Conservation (phyloP, 2,329 filamentous ascomycete genomes). For the Penicillium sp. region DNA sequence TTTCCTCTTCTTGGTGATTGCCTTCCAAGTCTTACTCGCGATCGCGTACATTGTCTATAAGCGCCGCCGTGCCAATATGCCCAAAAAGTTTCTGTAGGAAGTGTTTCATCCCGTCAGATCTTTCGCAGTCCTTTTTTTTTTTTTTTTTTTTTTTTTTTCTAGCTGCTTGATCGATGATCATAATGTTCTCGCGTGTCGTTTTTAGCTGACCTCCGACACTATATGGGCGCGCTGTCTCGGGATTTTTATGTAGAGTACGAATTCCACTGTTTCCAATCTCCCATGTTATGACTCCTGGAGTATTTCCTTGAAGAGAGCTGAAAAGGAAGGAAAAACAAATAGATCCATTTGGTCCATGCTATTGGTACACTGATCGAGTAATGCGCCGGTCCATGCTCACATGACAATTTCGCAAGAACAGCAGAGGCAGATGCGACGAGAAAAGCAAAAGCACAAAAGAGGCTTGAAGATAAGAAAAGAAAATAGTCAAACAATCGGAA, state of each 20-base stretch:
- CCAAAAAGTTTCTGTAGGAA: slow-evolving; percentile 82
- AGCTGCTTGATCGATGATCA: too few relatives aligned
- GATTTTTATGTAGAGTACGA: slow-evolving; percentile 20
- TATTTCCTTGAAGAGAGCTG: too few relatives aligned
- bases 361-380: slow-evolving; percentile 17
- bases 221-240: slow-evolving; percentile 7
- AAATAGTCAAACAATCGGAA: slow-evolving; percentile 6
- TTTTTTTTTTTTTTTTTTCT: too few relatives aligned
- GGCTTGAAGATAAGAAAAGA: neutral
- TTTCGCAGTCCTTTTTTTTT: too few relatives aligned
- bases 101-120: neutral
- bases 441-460: slow-evolving; percentile 3
- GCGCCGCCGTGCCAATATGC: slow-evolving; percentile 63
- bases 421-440: slow-evolving; percentile 1
- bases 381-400: slow-evolving; percentile 15
- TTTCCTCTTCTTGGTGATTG: slow-evolving; percentile 66
- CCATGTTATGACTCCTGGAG: too few relatives aligned
- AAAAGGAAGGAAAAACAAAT: too few relatives aligned
- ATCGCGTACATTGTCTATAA: slow-evolving; percentile 72
- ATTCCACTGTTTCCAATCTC: slow-evolving; percentile 5
- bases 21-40: slow-evolving; percentile 65
- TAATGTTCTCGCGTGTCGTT: slow-evolving; percentile 13
- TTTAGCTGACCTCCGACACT: slow-evolving; percentile 11
- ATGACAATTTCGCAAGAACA: slow-evolving; percentile 12
- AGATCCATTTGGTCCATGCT: slow-evolving; percentile 17